phyloP scores from a whole-genome alignment of 1,284 basidiomycete genomes.

The Singerocomus rubriflavus region DNA sequence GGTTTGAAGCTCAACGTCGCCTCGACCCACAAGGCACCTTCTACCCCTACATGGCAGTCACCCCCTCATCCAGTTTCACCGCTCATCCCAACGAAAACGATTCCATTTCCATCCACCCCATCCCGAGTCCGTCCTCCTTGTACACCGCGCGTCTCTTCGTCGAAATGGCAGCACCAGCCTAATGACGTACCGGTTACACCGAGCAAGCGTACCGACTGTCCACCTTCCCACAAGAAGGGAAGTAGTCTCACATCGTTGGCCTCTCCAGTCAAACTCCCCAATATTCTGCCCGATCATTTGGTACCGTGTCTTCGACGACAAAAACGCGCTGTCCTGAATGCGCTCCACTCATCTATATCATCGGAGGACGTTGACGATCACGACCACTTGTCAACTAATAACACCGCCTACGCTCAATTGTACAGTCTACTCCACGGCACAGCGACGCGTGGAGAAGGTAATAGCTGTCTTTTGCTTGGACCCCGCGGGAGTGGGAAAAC shows the following conservation, averaged over 20 bases:
- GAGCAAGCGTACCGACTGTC: constrained; percentile 10
- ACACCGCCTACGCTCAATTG: constrained; percentile 51
- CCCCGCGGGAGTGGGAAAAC: constrained; percentile 85
- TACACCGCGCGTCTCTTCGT: constrained; percentile 20
- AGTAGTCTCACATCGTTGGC: not conserved
- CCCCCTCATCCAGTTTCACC: not conserved
- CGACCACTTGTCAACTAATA: constrained; percentile 44
- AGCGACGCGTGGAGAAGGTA: constrained; percentile 78
- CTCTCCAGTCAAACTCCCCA: constrained; percentile 23
- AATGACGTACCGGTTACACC: constrained; percentile 20
- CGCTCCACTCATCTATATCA: constrained; percentile 38
- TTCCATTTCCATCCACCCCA: constrained; percentile 24
- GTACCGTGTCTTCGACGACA: constrained; percentile 48
- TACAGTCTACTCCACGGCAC: constrained; percentile 68
- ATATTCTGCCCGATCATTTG: constrained; percentile 38
- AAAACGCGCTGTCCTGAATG: constrained; percentile 54
- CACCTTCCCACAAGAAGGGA: constrained; percentile 19
- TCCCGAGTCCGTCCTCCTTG: constrained; percentile 26
- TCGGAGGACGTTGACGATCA: constrained; percentile 33
- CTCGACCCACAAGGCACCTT: constrained; percentile 8
- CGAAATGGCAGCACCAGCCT: constrained; percentile 6
- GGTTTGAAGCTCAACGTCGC: constrained; percentile 1
- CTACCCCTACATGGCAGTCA: constrained; percentile 22
- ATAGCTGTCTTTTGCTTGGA: constrained; percentile 84
- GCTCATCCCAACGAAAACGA: not conserved